Conservation (phyloP, 2,329 filamentous ascomycete genomes). For the Stemphylium vesicarium region DNA sequence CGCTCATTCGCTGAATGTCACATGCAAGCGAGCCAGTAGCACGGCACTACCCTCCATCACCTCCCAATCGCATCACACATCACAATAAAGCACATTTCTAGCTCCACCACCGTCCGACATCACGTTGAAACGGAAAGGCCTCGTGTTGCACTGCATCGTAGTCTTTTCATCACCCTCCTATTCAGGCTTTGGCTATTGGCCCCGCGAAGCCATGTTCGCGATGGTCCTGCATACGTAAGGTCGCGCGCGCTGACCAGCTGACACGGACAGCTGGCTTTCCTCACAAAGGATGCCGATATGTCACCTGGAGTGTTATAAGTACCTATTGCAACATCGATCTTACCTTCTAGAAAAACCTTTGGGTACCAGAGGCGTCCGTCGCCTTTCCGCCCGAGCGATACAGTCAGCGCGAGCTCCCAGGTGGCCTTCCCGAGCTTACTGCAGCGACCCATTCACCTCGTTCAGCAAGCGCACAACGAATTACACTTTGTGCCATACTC, state of each 20-base stretch:
- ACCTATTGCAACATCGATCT: background rate
- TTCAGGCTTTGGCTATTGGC: conserved; percentile 27
- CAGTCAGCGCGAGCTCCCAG: conserved; percentile 16
- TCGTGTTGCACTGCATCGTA: conserved; percentile 22
- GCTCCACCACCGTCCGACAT: conserved; percentile 14
- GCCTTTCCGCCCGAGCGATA: background rate
- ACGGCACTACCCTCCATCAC: conserved; percentile 26
- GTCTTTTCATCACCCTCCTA: conserved; percentile 10
- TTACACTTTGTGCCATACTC: conserved; percentile 19
- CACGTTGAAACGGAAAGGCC: conserved; percentile 12
- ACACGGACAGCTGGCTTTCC: conserved; percentile 27
- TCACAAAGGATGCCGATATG: conserved; percentile 6
- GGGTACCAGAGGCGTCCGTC: conserved; percentile 1
- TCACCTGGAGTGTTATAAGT: background rate
- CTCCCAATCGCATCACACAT: conserved; percentile 35
- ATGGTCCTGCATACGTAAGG: conserved; percentile 27
- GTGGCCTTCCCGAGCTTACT: conserved; percentile 30
- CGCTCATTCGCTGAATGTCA: conserved; percentile 36
- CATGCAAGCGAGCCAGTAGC: conserved; percentile 36
- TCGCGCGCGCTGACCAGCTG: conserved; percentile 29
- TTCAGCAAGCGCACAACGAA: conserved; percentile 15
- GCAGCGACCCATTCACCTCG: conserved; percentile 18
- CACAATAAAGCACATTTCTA: conserved; percentile 24
- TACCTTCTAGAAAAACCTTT: background rate
- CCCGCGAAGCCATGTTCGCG: conserved; percentile 12